Base-by-base conservation (phyloP, 1,284 basidiomycete genomes). In the Xanthoconium separans region DNA sequence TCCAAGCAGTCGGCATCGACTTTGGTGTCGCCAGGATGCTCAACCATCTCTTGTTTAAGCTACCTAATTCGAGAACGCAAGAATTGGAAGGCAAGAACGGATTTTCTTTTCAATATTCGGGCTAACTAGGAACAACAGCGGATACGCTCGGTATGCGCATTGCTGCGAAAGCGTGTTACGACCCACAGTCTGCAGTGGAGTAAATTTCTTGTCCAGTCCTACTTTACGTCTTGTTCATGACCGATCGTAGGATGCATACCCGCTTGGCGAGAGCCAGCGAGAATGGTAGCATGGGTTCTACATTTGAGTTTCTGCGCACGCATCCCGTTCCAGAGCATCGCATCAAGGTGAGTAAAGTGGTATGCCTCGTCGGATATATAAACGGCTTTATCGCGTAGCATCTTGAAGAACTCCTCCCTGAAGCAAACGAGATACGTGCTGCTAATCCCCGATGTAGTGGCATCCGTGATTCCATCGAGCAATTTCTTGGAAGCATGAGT, bases 61-160 rank as follows among this genome's bases (percentile, higher is more conserved):
- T 96, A 5, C 95, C 95, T 0, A 94, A 97, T 69, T 93, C 90
- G 2, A 78, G 95, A 47, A 84, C 75, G 29, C 83, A 87, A 47
- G 94, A 96, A 68, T 75, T 81, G 5, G 95, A 98, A 80, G 91
- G 89, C 81, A 52, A 55, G 70, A 58, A 24, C n/a, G 3, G 4
- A n/a, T 1, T 44, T n/a, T 31, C 34, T n/a, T 11, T 22, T 22
- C 10, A 15, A 29, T 29, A 2, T 15, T 44, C n/a, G 20, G 37
- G 22, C 55, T 61, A 2, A 68, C 34, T 1, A 7, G 16, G 12
- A 43, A 29, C 16, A 51, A 36, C 55, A 89, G 90, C 91, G 36
- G 90, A 93, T 66, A 78, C 81, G 31, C 86, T 94, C 46, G 92
- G 92, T 8, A 67, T 94, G 50, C 77, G 77, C 12, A 75, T 93